phyloP scores from a whole-genome alignment of 139 green algal genomes.

The Zygnema cylindricum region DNA sequence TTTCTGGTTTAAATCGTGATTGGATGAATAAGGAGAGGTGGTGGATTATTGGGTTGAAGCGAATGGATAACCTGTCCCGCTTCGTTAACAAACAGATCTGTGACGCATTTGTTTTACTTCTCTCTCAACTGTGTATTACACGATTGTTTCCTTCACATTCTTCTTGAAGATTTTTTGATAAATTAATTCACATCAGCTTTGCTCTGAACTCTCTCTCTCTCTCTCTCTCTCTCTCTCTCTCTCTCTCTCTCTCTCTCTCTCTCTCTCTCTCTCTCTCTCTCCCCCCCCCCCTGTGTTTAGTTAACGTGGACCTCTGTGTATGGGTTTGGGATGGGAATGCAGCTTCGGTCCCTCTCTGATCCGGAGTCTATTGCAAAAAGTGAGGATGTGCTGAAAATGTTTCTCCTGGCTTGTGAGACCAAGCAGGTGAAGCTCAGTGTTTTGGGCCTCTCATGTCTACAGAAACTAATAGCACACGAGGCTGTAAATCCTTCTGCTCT shows the following conservation, averaged over 20 bases:
- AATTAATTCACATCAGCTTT: no score
- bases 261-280: slow-evolving; percentile 20
- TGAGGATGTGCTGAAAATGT: slow-evolving; percentile 82
- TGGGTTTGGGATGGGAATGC: no score
- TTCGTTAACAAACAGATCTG: no score
- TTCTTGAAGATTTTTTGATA: no score
- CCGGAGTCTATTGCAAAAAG: slow-evolving; percentile 51
- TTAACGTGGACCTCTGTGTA: neutral
- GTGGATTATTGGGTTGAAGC: no score
- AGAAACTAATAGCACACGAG: slow-evolving; percentile 84
- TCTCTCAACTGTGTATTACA: no score
- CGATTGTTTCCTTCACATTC: no score
- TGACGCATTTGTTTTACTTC: no score
- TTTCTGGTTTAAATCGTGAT: no score
- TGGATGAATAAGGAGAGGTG: no score
- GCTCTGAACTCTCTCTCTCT: no score
- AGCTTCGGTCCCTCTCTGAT: slow-evolving; percentile 44
- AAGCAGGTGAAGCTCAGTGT: slow-evolving; percentile 74
- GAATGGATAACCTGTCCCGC: no score
- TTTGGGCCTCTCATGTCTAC: slow-evolving; percentile 73
- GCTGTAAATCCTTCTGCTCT: slow-evolving; percentile 69
- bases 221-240: neutral
- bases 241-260: slow-evolving; percentile 10
- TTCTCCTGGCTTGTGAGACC: slow-evolving; percentile 79
- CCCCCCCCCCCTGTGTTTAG: slow-evolving; percentile 9